These are phyloP conservation scores for Bipolaris bicolor DNA, from an alignment of 2,329 filamentous ascomycete species.

Conservation along the genomic window DNA sequence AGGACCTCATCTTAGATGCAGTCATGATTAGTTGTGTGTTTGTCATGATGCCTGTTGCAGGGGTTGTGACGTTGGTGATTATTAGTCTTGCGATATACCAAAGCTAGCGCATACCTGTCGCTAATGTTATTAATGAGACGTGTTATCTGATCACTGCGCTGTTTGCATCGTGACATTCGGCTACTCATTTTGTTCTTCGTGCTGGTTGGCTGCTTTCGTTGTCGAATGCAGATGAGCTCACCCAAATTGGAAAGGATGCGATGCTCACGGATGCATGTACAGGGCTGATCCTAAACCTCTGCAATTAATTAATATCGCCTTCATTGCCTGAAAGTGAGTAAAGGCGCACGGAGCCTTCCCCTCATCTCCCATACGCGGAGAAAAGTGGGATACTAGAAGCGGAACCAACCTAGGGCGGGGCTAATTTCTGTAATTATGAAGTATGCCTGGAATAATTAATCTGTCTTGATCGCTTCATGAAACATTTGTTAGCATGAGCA, in stretches of 20 bases:
- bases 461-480: background rate
- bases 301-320: background rate
- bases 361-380: background rate
- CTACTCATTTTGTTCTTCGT: background rate
- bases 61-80: background rate
- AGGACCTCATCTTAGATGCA: conserved; percentile 8
- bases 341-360: background rate
- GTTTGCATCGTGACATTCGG: background rate
- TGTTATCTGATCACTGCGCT: background rate
- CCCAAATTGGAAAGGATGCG: background rate
- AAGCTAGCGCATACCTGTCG: conserved; percentile 1
- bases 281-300: background rate
- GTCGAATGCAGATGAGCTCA: background rate
- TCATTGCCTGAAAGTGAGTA: background rate
- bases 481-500: background rate
- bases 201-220: background rate
- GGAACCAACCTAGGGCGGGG: background rate
- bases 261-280: background rate
- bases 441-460: background rate
- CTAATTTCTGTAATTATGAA: background rate
- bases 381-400: background rate
- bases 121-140: conserved; percentile 10
- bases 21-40: conserved; percentile 1
- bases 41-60: background rate
- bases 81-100: conserved; percentile 10